Evolutionary conservation across 1,284 basidiomycete species (phyloP), one percentile per base, ranked within the genome.

Genomic region (Leccinum solheimii): DNA sequence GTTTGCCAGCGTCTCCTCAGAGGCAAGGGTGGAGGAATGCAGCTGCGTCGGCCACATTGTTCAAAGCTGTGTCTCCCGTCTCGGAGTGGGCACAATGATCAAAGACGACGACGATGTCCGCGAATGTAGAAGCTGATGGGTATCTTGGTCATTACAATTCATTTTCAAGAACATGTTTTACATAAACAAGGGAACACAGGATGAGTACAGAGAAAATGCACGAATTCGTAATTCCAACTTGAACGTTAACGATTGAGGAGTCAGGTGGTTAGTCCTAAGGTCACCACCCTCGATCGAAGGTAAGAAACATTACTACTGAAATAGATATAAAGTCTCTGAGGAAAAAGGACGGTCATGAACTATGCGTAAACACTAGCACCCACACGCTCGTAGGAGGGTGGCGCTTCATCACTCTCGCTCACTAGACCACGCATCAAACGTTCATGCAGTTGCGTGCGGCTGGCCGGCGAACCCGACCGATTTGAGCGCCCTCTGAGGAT

Each of bases 391-490:
- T 90, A 90, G 10, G 80, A 73, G 8, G 88, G 88, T 0, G 88
- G 88, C 38, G 80, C 78, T 67, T 90, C 87, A 26, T 88, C 89
- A 21, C 77, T 77, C 68, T 86, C 82, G 45, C 81, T 84, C 72
- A 86, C 83, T 68, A 85, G 81, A 5, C 88, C 88, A 21, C 83
- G 79, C 36, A 90, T 79, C 13, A 90, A 77, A 38, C 85, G 78
- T 66, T 84, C 83, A 63, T 86, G 90, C 64, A 83, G 79, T 56
- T 75, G 73, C 63, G 77, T 84, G 36, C 72, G 77, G 60, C 74
- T 72, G 36, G 78, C 72, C 23, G 80, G 66, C 36, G 78, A 76
- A 23, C 71, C 45, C 6, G 26, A 43, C 16, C 57, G 71, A 36
- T 34, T 52, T 34, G 77, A 78, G 57, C 74, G 74, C 3, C 74